Base-by-base conservation (phyloP, 2,329 filamentous ascomycete genomes). In the Colletotrichum tropicale region DNA sequence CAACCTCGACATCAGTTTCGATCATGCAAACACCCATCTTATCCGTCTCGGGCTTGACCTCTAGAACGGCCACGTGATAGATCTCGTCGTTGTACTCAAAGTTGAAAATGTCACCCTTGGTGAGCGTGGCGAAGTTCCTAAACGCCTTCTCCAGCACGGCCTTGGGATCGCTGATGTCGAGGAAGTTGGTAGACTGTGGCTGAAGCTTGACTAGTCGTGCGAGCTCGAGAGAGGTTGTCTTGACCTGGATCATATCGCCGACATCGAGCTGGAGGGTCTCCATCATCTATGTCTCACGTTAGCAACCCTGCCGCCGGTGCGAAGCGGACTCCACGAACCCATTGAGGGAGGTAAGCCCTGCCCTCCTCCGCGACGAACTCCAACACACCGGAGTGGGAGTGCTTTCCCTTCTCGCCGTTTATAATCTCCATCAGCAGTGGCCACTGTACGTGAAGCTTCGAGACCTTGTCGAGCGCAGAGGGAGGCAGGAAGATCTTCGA, bases 321-420 rank as follows among this genome's bases (percentile, higher is more conserved):
- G 3, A 8, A 9, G 6, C 16, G 6, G 26, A 55, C 7, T 10
- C 64, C 75, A 85, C 90, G 78, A 87, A 96, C 94, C 96, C 97
- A 99, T 85, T 96, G 95, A 36, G 97, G 97, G 76, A 99, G 89
- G 86, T 99, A 99, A 70, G 98, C 96, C 83, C 97, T 94, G 66
- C 97, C 97, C 85, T 99, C 97, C 83, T 99, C 97, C 6, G 97
- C 97, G 72, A 98, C 97, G 82, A 99, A 99, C 85, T 99, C 97
- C 78, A 99, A 86, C 24, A 99, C 97, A 88, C 97, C 97, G 7
- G 95, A 96, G 85, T 99, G 97, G 30, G 96, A 97, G 83, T 94
- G 93, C 83, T 90, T 93, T 32, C 92, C 92, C 82, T 93, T 93
- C 77, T 94, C 92, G 28, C 96, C 96, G 83, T 98, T 99, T 80